A percentile compares a stretch with the other conserved stretches of the same genome.
Evolutionary conservation across 2,329 filamentous ascomycete genomes (phyloP).

Genomic region (Ceratocystis cacaofunesta): DNA sequence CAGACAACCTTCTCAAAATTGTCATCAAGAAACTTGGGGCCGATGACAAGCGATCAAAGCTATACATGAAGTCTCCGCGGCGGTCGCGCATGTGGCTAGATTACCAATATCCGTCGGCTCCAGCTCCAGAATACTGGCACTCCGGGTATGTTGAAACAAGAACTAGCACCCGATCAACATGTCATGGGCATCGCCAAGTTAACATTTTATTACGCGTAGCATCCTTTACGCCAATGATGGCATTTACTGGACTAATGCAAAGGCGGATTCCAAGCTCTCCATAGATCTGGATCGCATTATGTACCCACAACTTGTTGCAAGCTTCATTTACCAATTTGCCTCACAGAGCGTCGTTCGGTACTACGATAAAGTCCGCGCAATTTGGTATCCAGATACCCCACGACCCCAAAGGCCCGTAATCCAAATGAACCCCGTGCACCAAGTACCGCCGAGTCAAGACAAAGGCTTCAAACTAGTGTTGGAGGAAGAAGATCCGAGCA

Average conservation of each 20-base stretch:
- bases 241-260: conserved; percentile 12
- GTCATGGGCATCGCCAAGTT: background rate
- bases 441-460: conserved; percentile 1
- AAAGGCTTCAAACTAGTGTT: conserved; percentile 7
- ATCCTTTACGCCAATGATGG: conserved; percentile 13
- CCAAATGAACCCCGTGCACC: conserved; percentile 7
- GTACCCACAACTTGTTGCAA: conserved; percentile 14
- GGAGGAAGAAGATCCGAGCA: conserved; percentile 10
- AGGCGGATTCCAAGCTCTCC: conserved; percentile 11
- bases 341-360: background rate
- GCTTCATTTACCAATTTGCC: conserved; percentile 6
- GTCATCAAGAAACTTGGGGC: conserved; percentile 13
- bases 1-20: conserved; percentile 9
- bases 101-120: conserved; percentile 13
- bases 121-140: conserved; percentile 13
- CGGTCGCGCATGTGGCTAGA: conserved; percentile 13
- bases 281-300: conserved; percentile 15
- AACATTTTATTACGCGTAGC: background rate
- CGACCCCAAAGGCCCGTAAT: conserved; percentile 9
- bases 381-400: conserved; percentile 13
- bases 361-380: conserved; percentile 12
- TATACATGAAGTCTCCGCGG: conserved; percentile 12
- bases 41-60: conserved; percentile 13
- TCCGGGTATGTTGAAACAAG: conserved; percentile 6
- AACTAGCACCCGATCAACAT: too few species aligned